A percentile compares a stretch with the other conserved stretches of the same genome.
Evolutionary conservation across 768 basidiomycete species (phyloP).

Genomic region (Amanita muscaria): DNA sequence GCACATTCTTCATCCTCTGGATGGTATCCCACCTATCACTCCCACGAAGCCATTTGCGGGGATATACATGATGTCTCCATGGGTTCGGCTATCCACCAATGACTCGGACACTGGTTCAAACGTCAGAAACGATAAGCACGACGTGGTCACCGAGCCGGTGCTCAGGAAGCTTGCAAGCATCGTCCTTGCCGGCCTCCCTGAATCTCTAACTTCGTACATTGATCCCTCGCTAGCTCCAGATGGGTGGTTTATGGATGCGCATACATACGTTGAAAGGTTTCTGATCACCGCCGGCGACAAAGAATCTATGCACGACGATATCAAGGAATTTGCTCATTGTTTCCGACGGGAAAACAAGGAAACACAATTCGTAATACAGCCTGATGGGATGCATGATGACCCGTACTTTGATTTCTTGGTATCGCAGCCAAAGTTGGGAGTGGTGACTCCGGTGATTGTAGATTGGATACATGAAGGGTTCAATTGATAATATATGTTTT

Average conservation of each 20-base stretch:
- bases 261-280: slow-evolving; percentile 20
- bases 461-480: slow-evolving; percentile 10
- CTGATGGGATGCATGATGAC: slow-evolving; percentile 29
- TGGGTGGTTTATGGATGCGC: slow-evolving; percentile 23
- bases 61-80: slow-evolving; percentile 24
- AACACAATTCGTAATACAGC: slow-evolving; percentile 22
- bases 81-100: slow-evolving; percentile 10
- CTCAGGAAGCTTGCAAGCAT: slow-evolving; percentile 9
- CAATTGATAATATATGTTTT: too few relatives aligned
- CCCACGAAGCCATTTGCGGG: slow-evolving; percentile 16
- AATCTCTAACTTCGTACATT: slow-evolving; percentile 17
- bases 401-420: slow-evolving; percentile 24
- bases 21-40: slow-evolving; percentile 10
- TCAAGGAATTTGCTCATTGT: slow-evolving; percentile 10
- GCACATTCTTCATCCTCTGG: slow-evolving; percentile 22
- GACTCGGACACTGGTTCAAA: slow-evolving; percentile 17
- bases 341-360: slow-evolving; percentile 7
- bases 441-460: slow-evolving; percentile 18
- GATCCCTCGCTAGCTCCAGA: slow-evolving; percentile 22
- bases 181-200: slow-evolving; percentile 15
- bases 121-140: slow-evolving; percentile 14
- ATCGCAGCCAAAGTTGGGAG: slow-evolving; percentile 13
- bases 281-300: slow-evolving; percentile 28
- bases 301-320: slow-evolving; percentile 27
- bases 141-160: slow-evolving; percentile 16